These are phyloP conservation scores for Coemansia aciculifera DNA, from an alignment of 192 early-diverging fungal species.

Conservation along the genomic window DNA sequence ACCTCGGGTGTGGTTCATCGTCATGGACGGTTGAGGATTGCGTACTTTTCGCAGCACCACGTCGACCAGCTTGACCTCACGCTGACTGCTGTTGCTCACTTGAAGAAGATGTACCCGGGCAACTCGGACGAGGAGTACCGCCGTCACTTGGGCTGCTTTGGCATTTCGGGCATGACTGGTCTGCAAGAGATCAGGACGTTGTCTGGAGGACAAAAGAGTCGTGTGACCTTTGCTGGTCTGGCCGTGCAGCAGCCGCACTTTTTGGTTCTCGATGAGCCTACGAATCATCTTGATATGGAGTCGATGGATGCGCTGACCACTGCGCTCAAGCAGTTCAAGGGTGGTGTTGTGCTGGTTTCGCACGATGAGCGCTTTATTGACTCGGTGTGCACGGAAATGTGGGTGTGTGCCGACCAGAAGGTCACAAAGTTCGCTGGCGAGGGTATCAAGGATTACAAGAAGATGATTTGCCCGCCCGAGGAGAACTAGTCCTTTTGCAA, in stretches of 20 bases:
- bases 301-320: slow-evolving; percentile 92
- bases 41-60: slow-evolving; percentile 96
- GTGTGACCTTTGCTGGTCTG: slow-evolving; percentile 95
- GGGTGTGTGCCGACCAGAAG: slow-evolving; percentile 88
- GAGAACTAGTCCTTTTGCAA: slow-evolving; percentile 3
- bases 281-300: slow-evolving; percentile 86
- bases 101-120: slow-evolving; percentile 87
- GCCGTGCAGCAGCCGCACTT: slow-evolving; percentile 89
- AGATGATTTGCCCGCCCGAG: slow-evolving; percentile 55
- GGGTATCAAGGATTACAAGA: slow-evolving; percentile 82
- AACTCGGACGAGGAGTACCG: slow-evolving; percentile 95
- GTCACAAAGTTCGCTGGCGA: slow-evolving; percentile 84
- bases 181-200: slow-evolving; percentile 93
- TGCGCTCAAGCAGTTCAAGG: slow-evolving; percentile 84
- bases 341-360: slow-evolving; percentile 93
- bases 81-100: slow-evolving; percentile 80
- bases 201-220: slow-evolving; percentile 95
- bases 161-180: slow-evolving; percentile 94
- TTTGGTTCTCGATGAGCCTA: slow-evolving; percentile 97
- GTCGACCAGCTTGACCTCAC: slow-evolving; percentile 94
- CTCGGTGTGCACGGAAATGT: slow-evolving; percentile 81
- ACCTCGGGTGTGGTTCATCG: slow-evolving; percentile 78
- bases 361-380: slow-evolving; percentile 98
- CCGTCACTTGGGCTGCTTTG: slow-evolving; percentile 88
- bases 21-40: slow-evolving; percentile 91